These are phyloP conservation scores for Vanilla planifolia DNA, from an alignment of 106 monocot genomes.

Conservation along the genomic window DNA sequence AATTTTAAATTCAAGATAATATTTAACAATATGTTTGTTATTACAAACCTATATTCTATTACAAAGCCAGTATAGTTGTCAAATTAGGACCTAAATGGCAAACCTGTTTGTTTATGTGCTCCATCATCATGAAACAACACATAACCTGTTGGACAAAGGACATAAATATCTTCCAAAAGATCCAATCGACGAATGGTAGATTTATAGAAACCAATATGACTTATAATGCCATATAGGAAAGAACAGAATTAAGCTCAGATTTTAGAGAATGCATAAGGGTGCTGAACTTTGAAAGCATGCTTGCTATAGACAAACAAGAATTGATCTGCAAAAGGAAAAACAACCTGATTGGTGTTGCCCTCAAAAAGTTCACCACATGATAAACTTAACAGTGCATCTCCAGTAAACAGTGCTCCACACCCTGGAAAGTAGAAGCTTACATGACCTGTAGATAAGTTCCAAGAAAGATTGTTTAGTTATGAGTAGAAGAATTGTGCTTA, in stretches of 20 bases:
- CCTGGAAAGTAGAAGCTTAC: slow-evolving; percentile 89
- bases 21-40: too few species aligned
- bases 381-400: slow-evolving; percentile 91
- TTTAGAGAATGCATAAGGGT: not conserved
- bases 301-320: not conserved
- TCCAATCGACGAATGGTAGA: too few species aligned
- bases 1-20: too few species aligned
- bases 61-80: too few species aligned
- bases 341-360: slow-evolving; percentile 82
- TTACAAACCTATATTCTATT: too few species aligned
- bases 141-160: too few species aligned
- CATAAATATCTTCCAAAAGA: too few species aligned
- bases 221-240: too few species aligned
- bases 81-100: too few species aligned
- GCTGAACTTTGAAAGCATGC: not conserved
- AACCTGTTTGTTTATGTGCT: too few species aligned
- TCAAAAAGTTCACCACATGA: slow-evolving; percentile 99
- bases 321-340: not conserved
- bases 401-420: slow-evolving; percentile 78
- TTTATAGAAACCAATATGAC: too few species aligned
- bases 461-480: slow-evolving; percentile 4
- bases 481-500: not conserved
- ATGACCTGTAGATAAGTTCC: slow-evolving; percentile 58
- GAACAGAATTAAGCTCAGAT: not conserved
- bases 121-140: too few species aligned